Base-by-base conservation (phyloP, 495 filamentous ascomycete species). In the Talaromyces proteolyticus region DNA sequence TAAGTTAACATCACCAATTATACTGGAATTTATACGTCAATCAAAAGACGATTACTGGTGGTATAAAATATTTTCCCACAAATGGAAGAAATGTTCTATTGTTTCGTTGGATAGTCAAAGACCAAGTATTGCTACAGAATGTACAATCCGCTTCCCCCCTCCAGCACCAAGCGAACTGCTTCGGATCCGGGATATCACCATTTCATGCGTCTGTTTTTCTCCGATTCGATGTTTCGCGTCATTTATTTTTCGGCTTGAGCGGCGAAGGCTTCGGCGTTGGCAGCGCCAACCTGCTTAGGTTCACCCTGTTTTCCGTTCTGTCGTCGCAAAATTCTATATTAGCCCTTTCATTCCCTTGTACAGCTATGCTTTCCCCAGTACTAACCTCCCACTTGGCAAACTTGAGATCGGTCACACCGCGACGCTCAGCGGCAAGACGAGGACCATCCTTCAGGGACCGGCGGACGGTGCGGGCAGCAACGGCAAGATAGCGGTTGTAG, bases 241-340 rank as follows among this genome's bases (percentile, higher is more conserved):
- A 53, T 65, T 53, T 72, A 73, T 71, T 75, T 75, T 50, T 67
- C 68, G 38, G 65, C 57, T 43, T 69, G 56, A 51, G 62, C 74
- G 46, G 73, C 78, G 58, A 80, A 69, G 17, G 83, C 75, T 42
- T 73, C 75, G 52, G 78, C 75, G 66, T 93, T 92, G 67, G 82
- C 89, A 24, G 81, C 70, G 52, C 79, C 84, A 49, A 96, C 67
- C 61, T 73, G 81, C 75, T 85, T 87, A 63, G 76, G 67, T 20
- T 96, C 92, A 70, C 91, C 86, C 76, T 95, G 91, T 81, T 96
- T 97, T 76, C 93, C 94, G 75, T 88, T 87, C 93, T 98, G 65
- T 70, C 53, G 50, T 50, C 56, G 42, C 45, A 51, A 34, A 34
- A 34, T 7, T 17, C n/a, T 36, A 16, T 26, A 22, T 49, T 22